Conservation (phyloP, 129 eudicot genomes). For the Artemisia tridentata region DNA sequence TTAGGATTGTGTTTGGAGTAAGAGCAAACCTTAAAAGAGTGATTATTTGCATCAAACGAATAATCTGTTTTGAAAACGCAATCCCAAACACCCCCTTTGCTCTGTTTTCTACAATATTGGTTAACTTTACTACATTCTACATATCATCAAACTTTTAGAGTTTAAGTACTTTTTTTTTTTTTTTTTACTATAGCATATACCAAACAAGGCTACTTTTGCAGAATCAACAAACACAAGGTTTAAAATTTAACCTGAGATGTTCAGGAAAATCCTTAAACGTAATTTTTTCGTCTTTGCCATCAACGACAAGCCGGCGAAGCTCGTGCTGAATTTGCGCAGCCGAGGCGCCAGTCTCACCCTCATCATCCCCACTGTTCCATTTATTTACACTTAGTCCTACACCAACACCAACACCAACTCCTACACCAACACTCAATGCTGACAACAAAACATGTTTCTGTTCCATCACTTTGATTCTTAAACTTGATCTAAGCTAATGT, state of each 20-base stretch:
- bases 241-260: constrained; percentile 56
- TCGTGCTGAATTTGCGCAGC: constrained; percentile 65
- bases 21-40: too few relatives aligned
- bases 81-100: too few relatives aligned
- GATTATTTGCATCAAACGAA: too few relatives aligned
- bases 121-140: too few relatives aligned
- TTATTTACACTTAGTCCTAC: constrained; percentile 34
- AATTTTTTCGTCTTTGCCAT: constrained; percentile 58
- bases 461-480: constrained; percentile 50
- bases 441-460: constrained; percentile 77
- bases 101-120: too few relatives aligned
- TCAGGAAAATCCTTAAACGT: constrained; percentile 85
- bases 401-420: constrained; percentile 91
- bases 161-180: too few relatives aligned
- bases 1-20: too few relatives aligned
- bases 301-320: constrained; percentile 53
- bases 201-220: too few relatives aligned
- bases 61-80: too few relatives aligned
- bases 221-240: background rate
- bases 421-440: constrained; percentile 94
- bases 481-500: constrained; percentile 13
- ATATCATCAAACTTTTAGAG: too few relatives aligned
- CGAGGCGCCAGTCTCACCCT: constrained; percentile 37
- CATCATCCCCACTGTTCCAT: constrained; percentile 54
- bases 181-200: too few relatives aligned